Base-by-base conservation (phyloP, 306 rosid species). In the Dryas alaskensis region DNA sequence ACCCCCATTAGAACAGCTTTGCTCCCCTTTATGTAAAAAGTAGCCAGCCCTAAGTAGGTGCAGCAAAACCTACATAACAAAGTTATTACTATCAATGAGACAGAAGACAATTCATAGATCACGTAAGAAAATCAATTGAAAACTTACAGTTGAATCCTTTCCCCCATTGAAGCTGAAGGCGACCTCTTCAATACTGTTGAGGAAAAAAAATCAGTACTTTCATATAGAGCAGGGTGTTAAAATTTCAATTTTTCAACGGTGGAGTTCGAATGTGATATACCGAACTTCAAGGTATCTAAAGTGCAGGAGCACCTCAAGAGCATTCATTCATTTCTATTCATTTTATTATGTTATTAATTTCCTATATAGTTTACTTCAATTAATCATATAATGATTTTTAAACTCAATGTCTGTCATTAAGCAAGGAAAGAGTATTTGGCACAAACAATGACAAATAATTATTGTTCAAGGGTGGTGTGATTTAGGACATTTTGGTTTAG, bases 101-200 rank as follows among this genome's bases (percentile, higher is more conserved):
- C 40, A 73, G 52, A 66, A 47, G 19, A 70, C 10, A 60, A n/a
- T 57, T 43, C 74, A 79, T 66, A 49, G 42, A 45, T 25, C 27
- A 76, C 71, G 63, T 52, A 79, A 67, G 65, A 67, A 72, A 70
- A 75, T 31, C 25, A 68, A 51, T 72, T 66, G 51, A 22, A 76
- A 80, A 87, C 92, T 85, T 81, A 94, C 97, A 1, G 97, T 94
- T 60, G 98, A 91, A 87, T 93, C 98, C 85, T 93, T 93, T 80
- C 98, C 98, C 39, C 97, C 98, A 76, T 93, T 93, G 84, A 93
- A 91, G 83, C 98, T 89, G 79, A 93, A 91, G n/a, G 97, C 89
- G 62, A 89, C 92, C 85, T 93, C 98, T 73, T 93, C 91, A 66
- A 86, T 85, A 7, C 97, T 91, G 96, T 67, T 64, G 67, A 77